These are phyloP conservation scores for Yarrowia sp. DNA, from an alignment of 805 yeast genomes.

Conservation along the genomic window DNA sequence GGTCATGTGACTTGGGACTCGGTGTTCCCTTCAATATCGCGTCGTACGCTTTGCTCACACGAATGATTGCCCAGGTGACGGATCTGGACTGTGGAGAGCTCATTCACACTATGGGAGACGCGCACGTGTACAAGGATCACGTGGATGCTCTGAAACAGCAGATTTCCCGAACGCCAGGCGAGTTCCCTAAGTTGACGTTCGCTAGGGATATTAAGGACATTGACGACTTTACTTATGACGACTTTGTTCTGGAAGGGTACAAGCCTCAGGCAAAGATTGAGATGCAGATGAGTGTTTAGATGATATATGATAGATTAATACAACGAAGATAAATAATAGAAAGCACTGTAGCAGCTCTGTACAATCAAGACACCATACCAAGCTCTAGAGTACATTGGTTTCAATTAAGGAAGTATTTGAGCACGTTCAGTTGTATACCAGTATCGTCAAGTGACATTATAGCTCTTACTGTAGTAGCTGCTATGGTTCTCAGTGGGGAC, in stretches of 20 bases:
- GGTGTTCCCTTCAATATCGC: constrained; percentile 99
- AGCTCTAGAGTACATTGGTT: no score
- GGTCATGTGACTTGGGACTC: constrained; percentile 99
- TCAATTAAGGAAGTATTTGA: no score
- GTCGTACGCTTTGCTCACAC: constrained; percentile 86
- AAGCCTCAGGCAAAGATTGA: constrained; percentile 79
- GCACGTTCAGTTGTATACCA: no score
- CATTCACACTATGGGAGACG: constrained; percentile 93
- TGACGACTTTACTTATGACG: constrained; percentile 86
- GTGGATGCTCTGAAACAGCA: constrained; percentile 87
- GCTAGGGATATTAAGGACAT: constrained; percentile 65
- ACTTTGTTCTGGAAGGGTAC: constrained; percentile 77
- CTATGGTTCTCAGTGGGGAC: no score
- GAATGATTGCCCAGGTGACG: constrained; percentile 94
- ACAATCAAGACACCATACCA: no score
- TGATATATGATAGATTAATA: no score
- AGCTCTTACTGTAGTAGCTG: no score
- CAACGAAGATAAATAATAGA: no score
- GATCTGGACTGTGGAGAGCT: constrained; percentile 95
- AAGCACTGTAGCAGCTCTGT: no score
- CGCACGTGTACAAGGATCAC: constrained; percentile 92
- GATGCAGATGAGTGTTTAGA: constrained; percentile 95
- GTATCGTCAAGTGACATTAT: no score
- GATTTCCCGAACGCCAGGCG: constrained; percentile 66
- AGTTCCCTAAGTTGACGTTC: constrained; percentile 76